Conservation (phyloP, 1,139 yeast genomes). For the Meyerozyma carpophila region DNA sequence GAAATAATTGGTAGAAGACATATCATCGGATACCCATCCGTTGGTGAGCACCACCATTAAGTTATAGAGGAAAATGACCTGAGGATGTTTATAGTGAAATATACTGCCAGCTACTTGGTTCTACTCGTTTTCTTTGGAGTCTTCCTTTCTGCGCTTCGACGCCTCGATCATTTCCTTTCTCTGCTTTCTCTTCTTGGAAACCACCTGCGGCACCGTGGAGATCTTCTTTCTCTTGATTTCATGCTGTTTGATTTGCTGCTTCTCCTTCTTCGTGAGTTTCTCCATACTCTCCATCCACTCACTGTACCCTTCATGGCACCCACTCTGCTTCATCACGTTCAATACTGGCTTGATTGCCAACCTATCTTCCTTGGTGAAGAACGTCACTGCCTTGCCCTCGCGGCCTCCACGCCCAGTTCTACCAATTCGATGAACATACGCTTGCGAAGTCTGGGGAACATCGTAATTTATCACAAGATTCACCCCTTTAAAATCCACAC, state of each 20-base stretch:
- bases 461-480: constrained; percentile 93
- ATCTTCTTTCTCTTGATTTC: constrained; percentile 67
- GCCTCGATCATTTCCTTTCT: constrained; percentile 73
- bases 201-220: constrained; percentile 77
- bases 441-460: constrained; percentile 90
- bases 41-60: constrained; percentile 23
- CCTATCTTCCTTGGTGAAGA: constrained; percentile 87
- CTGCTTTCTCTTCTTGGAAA: constrained; percentile 60
- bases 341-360: constrained; percentile 74
- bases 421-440: constrained; percentile 96
- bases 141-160: constrained; percentile 55
- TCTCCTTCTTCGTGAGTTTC: constrained; percentile 65
- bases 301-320: constrained; percentile 59
- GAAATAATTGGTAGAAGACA: constrained; percentile 96
- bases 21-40: constrained; percentile 74
- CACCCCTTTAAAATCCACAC: constrained; percentile 96
- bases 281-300: constrained; percentile 79
- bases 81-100: constrained; percentile 3
- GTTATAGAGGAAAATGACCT: background rate
- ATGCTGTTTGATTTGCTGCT: constrained; percentile 55
- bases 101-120: constrained; percentile 4
- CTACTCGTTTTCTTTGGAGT: constrained; percentile 8
- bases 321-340: constrained; percentile 93
- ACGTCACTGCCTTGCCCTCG: constrained; percentile 80
- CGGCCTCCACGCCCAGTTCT: constrained; percentile 97